These are phyloP conservation scores for Thamnidium elegans DNA, from an alignment of 192 early-diverging fungal species.

Conservation along the genomic window DNA sequence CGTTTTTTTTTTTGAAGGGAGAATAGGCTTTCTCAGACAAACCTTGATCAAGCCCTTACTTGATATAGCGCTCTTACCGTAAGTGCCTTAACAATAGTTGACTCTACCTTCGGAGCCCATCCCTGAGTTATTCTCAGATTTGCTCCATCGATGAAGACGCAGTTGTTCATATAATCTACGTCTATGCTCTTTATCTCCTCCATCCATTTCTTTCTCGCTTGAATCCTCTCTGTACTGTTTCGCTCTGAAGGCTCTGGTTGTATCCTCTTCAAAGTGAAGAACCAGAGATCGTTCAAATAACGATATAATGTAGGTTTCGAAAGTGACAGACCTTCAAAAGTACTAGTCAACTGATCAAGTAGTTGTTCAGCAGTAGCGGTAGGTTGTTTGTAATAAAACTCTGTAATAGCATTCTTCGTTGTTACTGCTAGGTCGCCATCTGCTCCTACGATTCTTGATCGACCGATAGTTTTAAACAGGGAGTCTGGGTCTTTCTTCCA, in stretches of 20 bases:
- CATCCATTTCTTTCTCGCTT: conserved; percentile 10
- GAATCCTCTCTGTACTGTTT: neutral
- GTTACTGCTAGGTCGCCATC: neutral
- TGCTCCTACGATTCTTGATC: neutral
- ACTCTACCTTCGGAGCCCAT: neutral
- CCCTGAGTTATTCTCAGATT: conserved; percentile 11
- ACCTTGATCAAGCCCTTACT: conserved; percentile 9
- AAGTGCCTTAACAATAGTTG: neutral
- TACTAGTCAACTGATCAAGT: neutral
- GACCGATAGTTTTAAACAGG: neutral
- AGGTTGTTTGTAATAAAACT: neutral
- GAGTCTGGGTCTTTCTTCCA: neutral
- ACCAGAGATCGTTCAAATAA: neutral
- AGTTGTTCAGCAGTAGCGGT: neutral
- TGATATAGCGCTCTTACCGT: conserved; percentile 14
- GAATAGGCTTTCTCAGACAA: neutral
- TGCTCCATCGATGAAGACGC: conserved; percentile 19
- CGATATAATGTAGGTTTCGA: neutral
- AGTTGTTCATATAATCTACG: conserved; percentile 18
- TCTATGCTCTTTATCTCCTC: neutral
- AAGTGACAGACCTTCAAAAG: neutral
- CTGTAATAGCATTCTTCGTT: neutral
- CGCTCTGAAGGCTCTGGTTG: neutral
- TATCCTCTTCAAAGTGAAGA: conserved; percentile 4
- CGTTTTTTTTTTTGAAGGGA: conserved; percentile 3